Percentiles rank a stretch among this genome's conserved stretches.
Evolutionary conservation across 2,329 filamentous ascomycete genomes (phyloP).

Genomic region (Ustulina deusta): DNA sequence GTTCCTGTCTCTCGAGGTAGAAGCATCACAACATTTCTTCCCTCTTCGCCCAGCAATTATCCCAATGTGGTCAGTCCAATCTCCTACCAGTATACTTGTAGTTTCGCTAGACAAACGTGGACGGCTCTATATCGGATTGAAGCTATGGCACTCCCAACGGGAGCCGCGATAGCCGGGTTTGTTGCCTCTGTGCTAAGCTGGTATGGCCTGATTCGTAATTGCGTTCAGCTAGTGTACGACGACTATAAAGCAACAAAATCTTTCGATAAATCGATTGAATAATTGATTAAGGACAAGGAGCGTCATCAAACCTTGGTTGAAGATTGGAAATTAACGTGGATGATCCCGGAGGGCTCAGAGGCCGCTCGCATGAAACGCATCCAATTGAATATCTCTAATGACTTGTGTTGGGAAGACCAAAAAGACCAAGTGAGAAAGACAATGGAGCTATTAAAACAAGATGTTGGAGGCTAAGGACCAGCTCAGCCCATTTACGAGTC

Average conservation of each 20-base stretch:
- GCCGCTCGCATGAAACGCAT: background rate
- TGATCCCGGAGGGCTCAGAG: background rate
- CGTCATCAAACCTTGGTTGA: background rate
- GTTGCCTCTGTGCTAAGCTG: slow-evolving; percentile 7
- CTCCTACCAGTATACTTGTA: background rate
- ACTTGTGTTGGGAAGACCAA: background rate
- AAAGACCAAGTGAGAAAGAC: background rate
- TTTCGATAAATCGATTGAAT: background rate
- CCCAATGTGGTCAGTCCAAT: background rate
- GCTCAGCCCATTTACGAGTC: background rate
- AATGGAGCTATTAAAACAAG: slow-evolving; percentile 1
- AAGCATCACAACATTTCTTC: background rate
- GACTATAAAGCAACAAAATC: slow-evolving; percentile 1
- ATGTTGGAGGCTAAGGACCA: background rate
- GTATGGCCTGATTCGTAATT: slow-evolving; percentile 5
- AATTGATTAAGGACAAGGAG: background rate
- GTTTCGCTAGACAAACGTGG: background rate
- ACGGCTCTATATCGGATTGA: background rate
- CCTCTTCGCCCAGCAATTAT: background rate
- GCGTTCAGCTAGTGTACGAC: slow-evolving; percentile 1
- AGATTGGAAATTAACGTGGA: slow-evolving; percentile 5
- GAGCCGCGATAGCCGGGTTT: slow-evolving; percentile 12
- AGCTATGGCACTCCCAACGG: slow-evolving; percentile 4
- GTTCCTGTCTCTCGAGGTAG: background rate
- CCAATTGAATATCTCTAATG: slow-evolving; percentile 3